Evolutionary conservation across 805 yeast species (phyloP).

Genomic region (Kregervanrija delftensis): DNA sequence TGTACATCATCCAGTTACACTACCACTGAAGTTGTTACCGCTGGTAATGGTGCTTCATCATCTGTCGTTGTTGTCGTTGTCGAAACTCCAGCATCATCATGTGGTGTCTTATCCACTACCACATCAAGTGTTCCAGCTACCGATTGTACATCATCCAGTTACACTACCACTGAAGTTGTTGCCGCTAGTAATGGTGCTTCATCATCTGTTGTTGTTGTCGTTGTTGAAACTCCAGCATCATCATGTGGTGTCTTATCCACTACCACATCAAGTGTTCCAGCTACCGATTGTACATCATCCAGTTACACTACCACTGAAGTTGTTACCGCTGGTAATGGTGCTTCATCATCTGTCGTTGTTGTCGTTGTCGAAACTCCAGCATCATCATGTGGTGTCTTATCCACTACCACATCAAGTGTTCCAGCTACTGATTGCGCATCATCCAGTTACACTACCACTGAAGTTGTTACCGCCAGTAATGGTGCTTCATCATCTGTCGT

Average conservation of each 20-base stretch:
- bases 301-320: background rate
- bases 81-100: constrained; percentile 2
- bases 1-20: background rate
- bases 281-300: too few relatives aligned
- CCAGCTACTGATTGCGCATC: too few relatives aligned
- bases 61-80: constrained; percentile 3
- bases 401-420: too few relatives aligned
- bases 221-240: background rate
- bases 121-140: background rate
- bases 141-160: background rate
- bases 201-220: background rate
- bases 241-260: background rate
- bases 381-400: too few relatives aligned
- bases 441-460: too few relatives aligned
- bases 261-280: too few relatives aligned
- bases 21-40: background rate
- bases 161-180: background rate
- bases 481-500: background rate
- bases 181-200: background rate
- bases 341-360: background rate
- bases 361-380: too few relatives aligned
- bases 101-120: background rate
- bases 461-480: too few relatives aligned
- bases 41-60: constrained; percentile 1
- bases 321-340: background rate